Base-by-base conservation (phyloP, 192 early-diverging fungal species). In the Rhizophagus prolifer region DNA sequence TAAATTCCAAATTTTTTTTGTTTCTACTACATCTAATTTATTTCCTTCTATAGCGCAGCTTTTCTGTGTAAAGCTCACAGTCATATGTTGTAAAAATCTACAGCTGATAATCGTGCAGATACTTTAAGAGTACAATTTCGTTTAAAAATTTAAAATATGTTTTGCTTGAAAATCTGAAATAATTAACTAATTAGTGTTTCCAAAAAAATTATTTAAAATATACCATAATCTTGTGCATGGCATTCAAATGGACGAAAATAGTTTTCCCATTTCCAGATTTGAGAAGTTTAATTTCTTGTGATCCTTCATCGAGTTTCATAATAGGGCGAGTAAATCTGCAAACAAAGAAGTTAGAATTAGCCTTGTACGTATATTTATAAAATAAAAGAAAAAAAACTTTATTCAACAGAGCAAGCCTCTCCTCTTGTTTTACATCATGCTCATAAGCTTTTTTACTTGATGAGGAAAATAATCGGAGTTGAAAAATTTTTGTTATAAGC, bases 21-120 rank as follows among this genome's bases (percentile, higher is more conserved):
- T 47, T 50, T 75, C 62, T 74, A 1, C 72, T 2, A 38, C 2
- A 65, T 13, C 14, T 28, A 75, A 47, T 16, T n/a, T 31, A 44
- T 75, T 75, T 31, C 34, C 41, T 65, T 75, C 62, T 46, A 74
- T 74, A 23, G 58, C 72, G 23, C 72, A 74, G 62, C 72, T 74
- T 61, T 34, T 23, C n/a, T 74, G n/a, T 4, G 31, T 62, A 74
- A 74, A 65, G 61, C 25, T 63, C 10, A 47, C 73, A 30, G 41
- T 75, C 31, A 47, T 25, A 60, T 23, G 44, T 46, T 64, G 21
- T 72, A 72, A 44, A 75, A 75, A 14, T 74, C 38, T 19, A 63
- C 41, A 46, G 73, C 10, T n/a, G 41, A 47, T 19, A 75, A 44
- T 47, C 26, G 50, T 44, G 26, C 8, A 46, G n/a, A 46, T 9